Conservation (phyloP, 2,329 filamentous ascomycete species). For the Fusarium pilosicola region DNA sequence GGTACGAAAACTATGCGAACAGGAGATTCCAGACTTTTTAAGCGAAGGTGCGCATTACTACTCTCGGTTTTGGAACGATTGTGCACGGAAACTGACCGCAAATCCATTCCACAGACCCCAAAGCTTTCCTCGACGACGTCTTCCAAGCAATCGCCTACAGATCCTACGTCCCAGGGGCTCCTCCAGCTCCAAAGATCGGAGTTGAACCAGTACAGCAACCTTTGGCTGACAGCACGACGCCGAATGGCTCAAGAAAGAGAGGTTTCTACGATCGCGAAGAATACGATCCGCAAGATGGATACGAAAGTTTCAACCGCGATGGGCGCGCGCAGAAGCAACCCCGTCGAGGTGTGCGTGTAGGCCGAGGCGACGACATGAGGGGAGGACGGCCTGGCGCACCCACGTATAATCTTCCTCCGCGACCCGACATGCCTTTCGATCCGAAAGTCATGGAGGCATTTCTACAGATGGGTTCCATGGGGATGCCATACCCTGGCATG, state of each 20-base stretch:
- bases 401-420: constrained; percentile 30
- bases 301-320: constrained; percentile 41
- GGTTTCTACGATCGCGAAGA: constrained; percentile 48
- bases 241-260: constrained; percentile 49
- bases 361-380: constrained; percentile 38
- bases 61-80: background rate
- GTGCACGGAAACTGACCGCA: constrained; percentile 15
- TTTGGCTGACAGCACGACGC: constrained; percentile 8
- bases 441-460: constrained; percentile 70
- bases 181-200: constrained; percentile 50
- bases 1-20: constrained; percentile 74
- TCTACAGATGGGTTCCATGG: constrained; percentile 69
- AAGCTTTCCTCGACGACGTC: constrained; percentile 74
- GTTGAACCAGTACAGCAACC: constrained; percentile 34
- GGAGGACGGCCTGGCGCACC: constrained; percentile 28
- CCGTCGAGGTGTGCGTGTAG: constrained; percentile 60
- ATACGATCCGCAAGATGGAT: constrained; percentile 27
- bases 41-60: constrained; percentile 63
- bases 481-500: constrained; percentile 54
- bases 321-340: constrained; percentile 68
- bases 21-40: constrained; percentile 80
- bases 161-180: constrained; percentile 67
- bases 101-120: constrained; percentile 45
- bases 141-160: constrained; percentile 72
- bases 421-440: constrained; percentile 59